Conservation (phyloP, 164 flowering plant genomes). For the Saururus chinensis region DNA sequence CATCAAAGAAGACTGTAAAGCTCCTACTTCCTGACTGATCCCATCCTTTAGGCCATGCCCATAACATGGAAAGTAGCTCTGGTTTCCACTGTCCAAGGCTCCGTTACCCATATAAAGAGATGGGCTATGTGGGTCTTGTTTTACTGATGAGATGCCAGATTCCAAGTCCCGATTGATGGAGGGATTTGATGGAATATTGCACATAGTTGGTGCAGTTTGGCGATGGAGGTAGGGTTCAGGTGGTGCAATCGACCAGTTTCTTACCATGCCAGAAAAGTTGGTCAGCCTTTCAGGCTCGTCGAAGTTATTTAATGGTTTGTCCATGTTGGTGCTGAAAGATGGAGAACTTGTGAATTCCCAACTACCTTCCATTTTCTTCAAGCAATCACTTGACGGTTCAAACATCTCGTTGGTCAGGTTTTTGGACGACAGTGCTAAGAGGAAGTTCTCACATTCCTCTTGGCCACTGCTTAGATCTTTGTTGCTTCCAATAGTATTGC, state of each 20-base stretch:
- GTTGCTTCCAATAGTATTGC: constrained; percentile 29
- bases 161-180: too few relatives aligned
- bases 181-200: too few relatives aligned
- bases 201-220: constrained; percentile 14
- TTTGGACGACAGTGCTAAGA: constrained; percentile 31
- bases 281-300: constrained; percentile 21
- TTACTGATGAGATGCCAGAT: too few relatives aligned
- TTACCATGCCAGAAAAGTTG: constrained; percentile 31
- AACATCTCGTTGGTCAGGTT: constrained; percentile 24
- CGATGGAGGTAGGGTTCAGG: constrained; percentile 26
- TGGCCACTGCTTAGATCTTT: constrained; percentile 27
- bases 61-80: constrained; percentile 19
- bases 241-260: constrained; percentile 55
- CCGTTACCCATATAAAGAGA: not conserved
- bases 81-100: not conserved
- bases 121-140: too few relatives aligned
- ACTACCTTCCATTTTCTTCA: constrained; percentile 35
- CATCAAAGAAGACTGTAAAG: not conserved
- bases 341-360: constrained; percentile 34
- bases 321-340: constrained; percentile 17
- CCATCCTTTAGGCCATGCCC: constrained; percentile 18
- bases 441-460: constrained; percentile 35
- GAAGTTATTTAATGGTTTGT: too few relatives aligned
- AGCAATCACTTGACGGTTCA: constrained; percentile 43
- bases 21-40: not conserved